A percentile compares a stretch with the other conserved stretches of the same genome.
Conservation (phyloP, 2,329 filamentous ascomycete species). For the Diaporthe citriasiana region DNA sequence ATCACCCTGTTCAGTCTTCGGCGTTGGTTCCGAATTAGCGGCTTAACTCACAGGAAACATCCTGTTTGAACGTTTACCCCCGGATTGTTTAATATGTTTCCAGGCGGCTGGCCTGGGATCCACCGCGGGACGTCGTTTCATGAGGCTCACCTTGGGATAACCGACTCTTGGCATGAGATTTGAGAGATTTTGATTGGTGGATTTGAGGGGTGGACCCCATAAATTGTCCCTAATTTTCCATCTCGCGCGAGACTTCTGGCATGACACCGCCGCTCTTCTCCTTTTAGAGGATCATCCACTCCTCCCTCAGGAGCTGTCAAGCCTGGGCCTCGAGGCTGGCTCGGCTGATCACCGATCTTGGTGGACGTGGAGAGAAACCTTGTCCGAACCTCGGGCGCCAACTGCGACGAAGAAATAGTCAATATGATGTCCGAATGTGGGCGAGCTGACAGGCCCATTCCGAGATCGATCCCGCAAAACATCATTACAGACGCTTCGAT, state of each 20-base stretch:
- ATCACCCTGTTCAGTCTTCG: slow-evolving; percentile 12
- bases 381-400: slow-evolving; percentile 2
- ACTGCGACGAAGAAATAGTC: background rate
- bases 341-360: slow-evolving; percentile 25
- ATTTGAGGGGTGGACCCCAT: slow-evolving; percentile 11
- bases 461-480: slow-evolving; percentile 9
- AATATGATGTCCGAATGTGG: background rate
- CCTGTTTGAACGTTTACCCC: slow-evolving; percentile 23
- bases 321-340: background rate
- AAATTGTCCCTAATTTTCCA: slow-evolving; percentile 25
- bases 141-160: slow-evolving; percentile 34
- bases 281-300: slow-evolving; percentile 10
- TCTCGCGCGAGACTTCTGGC: slow-evolving; percentile 26
- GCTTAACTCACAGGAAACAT: slow-evolving; percentile 17
- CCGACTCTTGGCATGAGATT: slow-evolving; percentile 19
- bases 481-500: background rate
- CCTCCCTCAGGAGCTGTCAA: background rate
- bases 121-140: slow-evolving; percentile 34
- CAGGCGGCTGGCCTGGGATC: slow-evolving; percentile 26
- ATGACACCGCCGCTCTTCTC: slow-evolving; percentile 26
- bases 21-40: slow-evolving; percentile 27
- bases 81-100: slow-evolving; percentile 31
- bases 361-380: background rate
- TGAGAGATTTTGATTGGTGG: slow-evolving; percentile 7
- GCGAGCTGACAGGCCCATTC: background rate